Evolutionary conservation across 2,329 filamentous ascomycete genomes (phyloP).

Genomic region (Biscogniauxia marginata): DNA sequence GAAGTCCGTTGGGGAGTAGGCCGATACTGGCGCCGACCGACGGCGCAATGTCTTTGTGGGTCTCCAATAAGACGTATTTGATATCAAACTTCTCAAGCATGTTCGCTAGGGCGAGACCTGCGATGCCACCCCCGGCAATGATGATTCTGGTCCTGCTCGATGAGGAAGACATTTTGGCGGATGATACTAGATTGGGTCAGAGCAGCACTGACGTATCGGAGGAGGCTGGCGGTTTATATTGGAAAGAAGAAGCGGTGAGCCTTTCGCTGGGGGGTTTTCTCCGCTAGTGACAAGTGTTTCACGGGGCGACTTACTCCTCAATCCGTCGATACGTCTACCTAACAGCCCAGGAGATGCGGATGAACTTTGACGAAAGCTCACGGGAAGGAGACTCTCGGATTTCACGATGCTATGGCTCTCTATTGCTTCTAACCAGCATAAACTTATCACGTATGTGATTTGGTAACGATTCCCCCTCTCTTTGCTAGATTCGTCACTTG

Average conservation of each 20-base stretch:
- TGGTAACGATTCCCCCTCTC: background rate
- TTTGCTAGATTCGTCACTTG: background rate
- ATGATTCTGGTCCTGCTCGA: constrained; percentile 35
- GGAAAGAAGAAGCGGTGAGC: background rate
- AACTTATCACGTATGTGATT: background rate
- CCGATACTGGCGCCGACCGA: constrained; percentile 48
- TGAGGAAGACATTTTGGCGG: background rate
- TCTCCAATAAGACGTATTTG: constrained; percentile 50
- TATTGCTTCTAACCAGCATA: background rate
- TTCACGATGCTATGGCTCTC: background rate
- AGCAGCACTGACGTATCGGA: background rate
- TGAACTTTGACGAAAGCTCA: background rate
- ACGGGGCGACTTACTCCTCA: background rate
- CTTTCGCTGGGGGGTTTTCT: background rate
- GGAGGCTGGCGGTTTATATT: background rate
- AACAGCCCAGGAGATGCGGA: background rate
- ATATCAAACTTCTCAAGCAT: constrained; percentile 44
- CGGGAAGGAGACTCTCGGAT: background rate
- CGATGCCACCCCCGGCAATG: constrained; percentile 49
- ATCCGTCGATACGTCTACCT: background rate
- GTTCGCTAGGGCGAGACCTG: constrained; percentile 45
- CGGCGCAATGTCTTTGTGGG: constrained; percentile 40
- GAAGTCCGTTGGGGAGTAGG: constrained; percentile 40
- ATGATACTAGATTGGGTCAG: background rate
- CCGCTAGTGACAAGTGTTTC: background rate